A percentile compares a stretch with the other conserved stretches of the same genome.
These are phyloP conservation scores for Pinus albicaulis DNA, from an alignment of 75 land plant genomes.

Conservation along the genomic window DNA sequence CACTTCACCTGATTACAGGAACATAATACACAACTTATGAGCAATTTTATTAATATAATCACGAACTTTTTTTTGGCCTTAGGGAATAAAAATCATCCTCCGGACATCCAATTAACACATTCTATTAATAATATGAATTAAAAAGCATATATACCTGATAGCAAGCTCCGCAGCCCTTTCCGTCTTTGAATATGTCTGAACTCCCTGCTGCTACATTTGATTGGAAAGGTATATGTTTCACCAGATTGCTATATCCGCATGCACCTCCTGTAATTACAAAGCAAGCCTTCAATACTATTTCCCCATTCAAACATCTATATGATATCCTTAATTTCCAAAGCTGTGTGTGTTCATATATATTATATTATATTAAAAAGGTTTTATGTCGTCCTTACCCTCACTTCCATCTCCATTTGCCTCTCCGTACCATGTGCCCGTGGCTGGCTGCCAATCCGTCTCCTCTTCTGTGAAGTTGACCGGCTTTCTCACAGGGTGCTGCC, in stretches of 20 bases:
- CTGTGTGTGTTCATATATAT: no score
- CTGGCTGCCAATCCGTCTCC: slow-evolving; percentile 34
- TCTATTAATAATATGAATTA: not conserved
- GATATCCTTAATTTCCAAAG: no score
- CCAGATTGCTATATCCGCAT: slow-evolving; percentile 63
- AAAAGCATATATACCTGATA: slow-evolving; percentile 55
- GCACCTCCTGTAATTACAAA: slow-evolving; percentile 60
- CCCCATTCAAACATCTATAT: no score
- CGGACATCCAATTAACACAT: no score
- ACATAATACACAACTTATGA: no score
- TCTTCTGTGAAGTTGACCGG: not conserved
- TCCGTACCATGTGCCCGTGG: slow-evolving; percentile 85
- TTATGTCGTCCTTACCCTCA: slow-evolving; percentile 34
- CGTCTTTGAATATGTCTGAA: slow-evolving; percentile 52
- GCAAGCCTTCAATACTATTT: no score
- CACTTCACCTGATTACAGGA: slow-evolving; percentile 36
- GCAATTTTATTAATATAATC: no score
- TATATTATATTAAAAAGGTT: no score
- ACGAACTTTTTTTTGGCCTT: no score
- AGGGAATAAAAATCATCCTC: no score
- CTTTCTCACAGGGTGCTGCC: no score
- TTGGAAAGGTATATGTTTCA: slow-evolving; percentile 45
- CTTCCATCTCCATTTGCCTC: slow-evolving; percentile 56
- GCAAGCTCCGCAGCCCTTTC: slow-evolving; percentile 89
- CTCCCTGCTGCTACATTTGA: slow-evolving; percentile 55